Conservation (phyloP, 208 protist species). For the Lotmaria passim region DNA sequence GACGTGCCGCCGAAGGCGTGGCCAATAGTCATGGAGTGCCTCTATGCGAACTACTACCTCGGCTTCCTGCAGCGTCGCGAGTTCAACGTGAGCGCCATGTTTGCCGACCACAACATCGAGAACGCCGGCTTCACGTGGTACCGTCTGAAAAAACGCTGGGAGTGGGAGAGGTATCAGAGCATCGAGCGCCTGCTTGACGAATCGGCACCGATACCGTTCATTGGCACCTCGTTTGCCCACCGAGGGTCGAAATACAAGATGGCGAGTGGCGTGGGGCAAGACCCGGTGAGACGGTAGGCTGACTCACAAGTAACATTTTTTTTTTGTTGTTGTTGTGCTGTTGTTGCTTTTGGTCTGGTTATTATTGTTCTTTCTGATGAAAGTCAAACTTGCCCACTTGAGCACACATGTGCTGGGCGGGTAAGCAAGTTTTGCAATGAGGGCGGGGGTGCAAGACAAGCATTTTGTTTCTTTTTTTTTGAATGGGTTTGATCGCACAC, state of each 20-base stretch:
- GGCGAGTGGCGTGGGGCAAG: slow-evolving; percentile 30
- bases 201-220: slow-evolving; percentile 68
- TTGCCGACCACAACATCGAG: slow-evolving; percentile 89
- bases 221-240: slow-evolving; percentile 58
- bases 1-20: slow-evolving; percentile 72
- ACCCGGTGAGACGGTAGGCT: neutral
- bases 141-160: slow-evolving; percentile 82
- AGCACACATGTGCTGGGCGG: no score
- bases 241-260: slow-evolving; percentile 74
- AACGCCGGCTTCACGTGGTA: slow-evolving; percentile 86
- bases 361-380: neutral
- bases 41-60: slow-evolving; percentile 90
- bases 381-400: no score
- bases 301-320: no score
- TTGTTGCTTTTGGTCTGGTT: no score
- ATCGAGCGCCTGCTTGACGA: slow-evolving; percentile 77
- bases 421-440: no score
- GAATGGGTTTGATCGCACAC: no score
- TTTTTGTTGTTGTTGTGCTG: no score
- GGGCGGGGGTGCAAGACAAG: no score
- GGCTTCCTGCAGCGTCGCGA: slow-evolving; percentile 82
- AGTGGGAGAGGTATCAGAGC: slow-evolving; percentile 81
- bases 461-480: no score
- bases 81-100: slow-evolving; percentile 90
- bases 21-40: slow-evolving; percentile 87